Evolutionary conservation across 2,329 filamentous ascomycete species (phyloP).

Genomic region (Xylariaceae sp.): DNA sequence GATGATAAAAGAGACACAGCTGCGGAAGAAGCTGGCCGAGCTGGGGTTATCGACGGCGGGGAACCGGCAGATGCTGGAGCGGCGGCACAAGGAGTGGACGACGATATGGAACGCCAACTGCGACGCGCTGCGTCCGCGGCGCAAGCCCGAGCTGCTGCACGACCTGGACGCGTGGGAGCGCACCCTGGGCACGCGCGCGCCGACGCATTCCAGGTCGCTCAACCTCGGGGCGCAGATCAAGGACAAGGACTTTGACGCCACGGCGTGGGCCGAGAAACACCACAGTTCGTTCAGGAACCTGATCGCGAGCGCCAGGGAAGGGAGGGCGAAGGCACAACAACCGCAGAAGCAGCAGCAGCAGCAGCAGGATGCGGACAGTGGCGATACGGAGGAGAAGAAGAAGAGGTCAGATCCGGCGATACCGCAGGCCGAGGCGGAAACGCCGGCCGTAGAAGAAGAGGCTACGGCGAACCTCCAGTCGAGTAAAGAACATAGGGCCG

Average conservation of each 20-base stretch:
- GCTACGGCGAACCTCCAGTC: not conserved
- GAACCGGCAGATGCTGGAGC: constrained; percentile 69
- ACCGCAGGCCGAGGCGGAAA: constrained; percentile 11
- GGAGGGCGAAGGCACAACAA: constrained; percentile 46
- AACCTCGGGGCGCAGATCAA: constrained; percentile 61
- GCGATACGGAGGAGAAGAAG: constrained; percentile 13
- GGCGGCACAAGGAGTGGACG: constrained; percentile 88
- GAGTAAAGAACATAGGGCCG: not conserved
- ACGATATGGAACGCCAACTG: constrained; percentile 98
- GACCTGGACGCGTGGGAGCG: constrained; percentile 88
- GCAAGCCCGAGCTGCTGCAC: constrained; percentile 70
- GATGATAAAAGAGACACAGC: constrained; percentile 75
- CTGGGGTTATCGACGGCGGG: constrained; percentile 77
- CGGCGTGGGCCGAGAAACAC: constrained; percentile 74
- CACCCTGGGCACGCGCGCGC: constrained; percentile 69
- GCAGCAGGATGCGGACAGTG: too few relatives aligned
- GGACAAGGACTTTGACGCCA: constrained; percentile 85
- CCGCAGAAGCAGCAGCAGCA: constrained; percentile 21
- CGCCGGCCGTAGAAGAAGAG: constrained; percentile 5
- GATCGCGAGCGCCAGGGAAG: constrained; percentile 73
- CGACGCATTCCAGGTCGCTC: constrained; percentile 41
- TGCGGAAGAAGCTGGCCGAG: constrained; percentile 81
- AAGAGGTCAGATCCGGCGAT: constrained; percentile 6
- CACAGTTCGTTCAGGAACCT: constrained; percentile 76
- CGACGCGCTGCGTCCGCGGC: constrained; percentile 75